Percentiles rank a stretch among this genome's conserved stretches.
Evolutionary conservation across 208 protist species (phyloP).

Genomic region (Chromosphaera perkinsii): DNA sequence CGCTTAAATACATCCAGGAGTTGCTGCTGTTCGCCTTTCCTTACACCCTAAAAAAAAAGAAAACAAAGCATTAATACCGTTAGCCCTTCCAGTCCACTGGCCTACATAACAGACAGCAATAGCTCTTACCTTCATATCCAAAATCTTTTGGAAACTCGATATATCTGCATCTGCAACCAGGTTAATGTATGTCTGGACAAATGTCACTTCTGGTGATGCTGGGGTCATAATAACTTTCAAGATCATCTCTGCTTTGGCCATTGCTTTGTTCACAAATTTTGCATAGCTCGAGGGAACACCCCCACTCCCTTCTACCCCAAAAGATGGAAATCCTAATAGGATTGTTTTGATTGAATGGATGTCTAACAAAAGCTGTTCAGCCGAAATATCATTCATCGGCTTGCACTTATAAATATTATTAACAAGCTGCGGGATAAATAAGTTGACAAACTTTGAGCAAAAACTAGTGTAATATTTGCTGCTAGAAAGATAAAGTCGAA

Average conservation of each 20-base stretch:
- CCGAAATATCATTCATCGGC: neutral
- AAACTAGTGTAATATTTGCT: no score
- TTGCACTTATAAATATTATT: neutral
- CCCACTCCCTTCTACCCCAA: neutral
- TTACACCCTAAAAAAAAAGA: no score
- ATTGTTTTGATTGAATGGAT: conserved; percentile 1
- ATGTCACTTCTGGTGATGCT: neutral
- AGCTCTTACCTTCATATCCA: conserved; percentile 26
- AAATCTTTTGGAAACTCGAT: conserved; percentile 24
- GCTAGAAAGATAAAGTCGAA: no score
- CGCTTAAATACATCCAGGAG: no score
- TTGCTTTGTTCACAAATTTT: conserved; percentile 1
- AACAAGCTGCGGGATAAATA: neutral
- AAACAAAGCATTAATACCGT: no score
- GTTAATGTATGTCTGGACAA: conserved; percentile 11
- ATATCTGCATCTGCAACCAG: conserved; percentile 12
- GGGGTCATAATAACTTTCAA: conserved; percentile 18
- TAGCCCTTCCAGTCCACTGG: no score
- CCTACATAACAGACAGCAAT: no score
- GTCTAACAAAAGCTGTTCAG: conserved; percentile 17
- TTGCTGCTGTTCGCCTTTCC: no score
- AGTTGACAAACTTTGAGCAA: conserved; percentile 10
- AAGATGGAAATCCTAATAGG: conserved; percentile 2
- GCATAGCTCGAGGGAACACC: conserved; percentile 5
- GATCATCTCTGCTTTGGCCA: conserved; percentile 17